Base-by-base conservation (phyloP, 768 basidiomycete genomes). In the Agaricus sinodeliciosus region DNA sequence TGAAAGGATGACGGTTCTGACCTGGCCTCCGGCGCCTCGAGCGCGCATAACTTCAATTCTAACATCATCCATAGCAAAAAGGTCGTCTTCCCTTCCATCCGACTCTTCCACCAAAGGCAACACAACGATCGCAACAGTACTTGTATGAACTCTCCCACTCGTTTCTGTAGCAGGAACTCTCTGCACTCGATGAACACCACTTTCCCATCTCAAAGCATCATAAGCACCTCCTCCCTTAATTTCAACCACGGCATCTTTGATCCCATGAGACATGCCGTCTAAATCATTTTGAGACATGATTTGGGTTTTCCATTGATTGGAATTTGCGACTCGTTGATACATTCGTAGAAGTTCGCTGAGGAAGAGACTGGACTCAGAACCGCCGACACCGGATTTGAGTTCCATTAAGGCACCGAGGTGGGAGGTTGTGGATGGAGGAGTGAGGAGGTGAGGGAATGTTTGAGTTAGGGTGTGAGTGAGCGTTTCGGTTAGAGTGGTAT, bases 1-100 rank as follows among this genome's bases (percentile, higher is more conserved):
- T 18, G 40, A 5, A 18, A 28, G 18, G 40, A 28, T 18, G 9
- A 22, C 3, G 22, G 22, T 22, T 60, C 72, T 49, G 27, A 91
- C 91, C 76, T 96, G 94, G 13, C 96, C 95, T 42, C 96, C 96
- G 6, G 96, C 95, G 22, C 96, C 96, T n/a, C 92, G 75, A 0
- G 96, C 81, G 22, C 96, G 84, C 94, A 97, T 96, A 43, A 96
- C 92, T 65, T 98, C 95, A 3, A 93, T 64, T 59, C 80, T 87
- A 27, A 98, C 81, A 46, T 99, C 96, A 49, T 88, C 87, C 71
- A 94, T 84, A 12, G 74, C 72, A 58, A 91, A 84, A 0, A 94
- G 73, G 15, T 84, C 77, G n/a, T 89, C 81, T 6, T 76, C 69
- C 37, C 72, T 64, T 0, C 72, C 63, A 25, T 84, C 83, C 0